Evolutionary conservation across 2,329 filamentous ascomycete species (phyloP).

Genomic region (Fusarium sp.): DNA sequence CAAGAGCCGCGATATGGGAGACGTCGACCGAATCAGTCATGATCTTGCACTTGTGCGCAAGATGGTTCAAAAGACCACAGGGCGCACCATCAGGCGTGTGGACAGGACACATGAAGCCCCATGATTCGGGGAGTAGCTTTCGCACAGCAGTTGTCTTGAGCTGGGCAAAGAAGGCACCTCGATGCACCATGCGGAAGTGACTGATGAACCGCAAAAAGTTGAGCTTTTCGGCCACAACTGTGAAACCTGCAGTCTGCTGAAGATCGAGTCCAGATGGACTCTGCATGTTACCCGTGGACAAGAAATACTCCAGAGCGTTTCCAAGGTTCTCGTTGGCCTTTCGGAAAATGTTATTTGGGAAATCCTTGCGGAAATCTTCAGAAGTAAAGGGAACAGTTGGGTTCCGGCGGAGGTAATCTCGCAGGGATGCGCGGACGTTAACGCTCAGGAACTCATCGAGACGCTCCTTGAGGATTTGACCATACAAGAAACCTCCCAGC

Average conservation of each 20-base stretch:
- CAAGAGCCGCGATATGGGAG: constrained; percentile 78
- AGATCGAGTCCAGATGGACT: constrained; percentile 93
- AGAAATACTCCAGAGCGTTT: constrained; percentile 89
- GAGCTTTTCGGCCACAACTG: constrained; percentile 97
- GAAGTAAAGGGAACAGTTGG: constrained; percentile 80
- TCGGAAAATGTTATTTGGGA: constrained; percentile 80
- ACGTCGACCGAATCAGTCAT: constrained; percentile 81
- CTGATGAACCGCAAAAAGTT: constrained; percentile 99
- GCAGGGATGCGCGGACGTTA: constrained; percentile 62
- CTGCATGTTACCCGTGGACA: constrained; percentile 93
- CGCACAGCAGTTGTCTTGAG: constrained; percentile 96
- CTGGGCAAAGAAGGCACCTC: constrained; percentile 98
- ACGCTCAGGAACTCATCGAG: constrained; percentile 86
- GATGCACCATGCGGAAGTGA: constrained; percentile 98
- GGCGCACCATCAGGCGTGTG: constrained; percentile 97
- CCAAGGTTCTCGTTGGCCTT: constrained; percentile 91
- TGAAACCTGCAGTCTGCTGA: constrained; percentile 95
- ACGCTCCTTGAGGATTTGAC: constrained; percentile 94
- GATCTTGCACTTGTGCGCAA: constrained; percentile 94
- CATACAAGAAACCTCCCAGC: constrained; percentile 92
- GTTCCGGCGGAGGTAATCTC: constrained; percentile 68
- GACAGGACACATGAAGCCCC: constrained; percentile 97
- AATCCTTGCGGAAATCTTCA: constrained; percentile 82
- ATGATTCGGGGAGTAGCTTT: constrained; percentile 95
- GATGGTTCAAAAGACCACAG: constrained; percentile 93